Conservation (phyloP, 176 grass and related monocot genomes). For the Phoenix roebelenii region DNA sequence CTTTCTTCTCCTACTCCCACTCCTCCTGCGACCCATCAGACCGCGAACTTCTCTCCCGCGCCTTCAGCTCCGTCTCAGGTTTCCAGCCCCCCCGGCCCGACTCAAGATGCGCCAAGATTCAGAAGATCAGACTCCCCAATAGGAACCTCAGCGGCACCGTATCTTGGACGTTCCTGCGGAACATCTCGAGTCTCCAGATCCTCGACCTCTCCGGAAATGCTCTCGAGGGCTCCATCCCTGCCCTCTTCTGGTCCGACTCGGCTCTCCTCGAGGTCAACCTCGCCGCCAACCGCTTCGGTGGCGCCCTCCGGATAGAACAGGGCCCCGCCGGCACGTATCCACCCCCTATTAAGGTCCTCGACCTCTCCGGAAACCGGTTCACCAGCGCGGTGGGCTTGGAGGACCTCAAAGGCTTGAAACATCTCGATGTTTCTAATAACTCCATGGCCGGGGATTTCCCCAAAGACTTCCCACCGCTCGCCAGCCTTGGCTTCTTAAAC, state of each 20-base stretch:
- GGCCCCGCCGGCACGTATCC: neutral
- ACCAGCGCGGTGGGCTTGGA: slow-evolving; percentile 26
- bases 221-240: slow-evolving; percentile 32
- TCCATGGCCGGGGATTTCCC: slow-evolving; percentile 43
- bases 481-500: slow-evolving; percentile 28
- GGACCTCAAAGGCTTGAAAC: slow-evolving; percentile 11
- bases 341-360: slow-evolving; percentile 15
- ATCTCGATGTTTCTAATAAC: slow-evolving; percentile 47
- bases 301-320: slow-evolving; percentile 30
- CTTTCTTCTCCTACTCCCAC: neutral
- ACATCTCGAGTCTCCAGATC: slow-evolving; percentile 34
- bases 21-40: slow-evolving; percentile 20
- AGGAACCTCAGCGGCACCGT: slow-evolving; percentile 41
- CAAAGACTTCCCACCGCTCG: slow-evolving; percentile 40
- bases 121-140: slow-evolving; percentile 27
- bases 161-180: slow-evolving; percentile 33
- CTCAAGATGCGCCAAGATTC: neutral
- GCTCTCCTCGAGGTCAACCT: slow-evolving; percentile 40
- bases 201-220: slow-evolving; percentile 66
- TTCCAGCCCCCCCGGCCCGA: slow-evolving; percentile 21
- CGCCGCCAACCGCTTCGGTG: slow-evolving; percentile 38
- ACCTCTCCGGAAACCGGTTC: slow-evolving; percentile 52
- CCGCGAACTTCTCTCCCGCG: slow-evolving; percentile 21
- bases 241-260: slow-evolving; percentile 43
- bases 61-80: slow-evolving; percentile 42